phyloP scores from a whole-genome alignment of 1,284 basidiomycete species.

The Apiotrichum gracile region DNA sequence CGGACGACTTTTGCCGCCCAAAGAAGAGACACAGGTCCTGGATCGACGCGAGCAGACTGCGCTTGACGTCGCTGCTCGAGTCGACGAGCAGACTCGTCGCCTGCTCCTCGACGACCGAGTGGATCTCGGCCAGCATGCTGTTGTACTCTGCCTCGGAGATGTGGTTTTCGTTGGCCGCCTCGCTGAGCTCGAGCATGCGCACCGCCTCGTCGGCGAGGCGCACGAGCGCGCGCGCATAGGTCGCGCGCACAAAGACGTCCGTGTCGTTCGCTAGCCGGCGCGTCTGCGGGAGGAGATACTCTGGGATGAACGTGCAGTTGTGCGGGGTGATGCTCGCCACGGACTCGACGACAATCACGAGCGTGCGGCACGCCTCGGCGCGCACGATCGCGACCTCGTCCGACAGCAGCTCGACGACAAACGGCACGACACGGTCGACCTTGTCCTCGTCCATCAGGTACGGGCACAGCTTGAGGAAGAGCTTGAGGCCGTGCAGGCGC shows the following conservation, averaged over 20 bases:
- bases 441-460: slow-evolving; percentile 92
- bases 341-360: slow-evolving; percentile 80
- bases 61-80: slow-evolving; percentile 52
- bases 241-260: slow-evolving; percentile 80
- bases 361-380: slow-evolving; percentile 66
- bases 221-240: slow-evolving; percentile 81
- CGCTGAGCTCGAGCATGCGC: slow-evolving; percentile 73
- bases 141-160: slow-evolving; percentile 83
- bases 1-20: slow-evolving; percentile 85
- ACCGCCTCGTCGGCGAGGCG: slow-evolving; percentile 74
- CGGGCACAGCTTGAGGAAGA: slow-evolving; percentile 74
- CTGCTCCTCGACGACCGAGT: slow-evolving; percentile 79
- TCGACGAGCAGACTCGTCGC: slow-evolving; percentile 64
- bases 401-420: slow-evolving; percentile 78
- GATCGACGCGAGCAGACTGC: slow-evolving; percentile 63
- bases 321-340: slow-evolving; percentile 84
- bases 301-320: slow-evolving; percentile 77
- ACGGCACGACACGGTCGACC: slow-evolving; percentile 88
- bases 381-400: slow-evolving; percentile 80
- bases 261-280: slow-evolving; percentile 72
- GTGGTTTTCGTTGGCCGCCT: slow-evolving; percentile 61
- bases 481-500: slow-evolving; percentile 75
- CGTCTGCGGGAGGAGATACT: slow-evolving; percentile 91
- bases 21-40: slow-evolving; percentile 87
- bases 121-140: slow-evolving; percentile 73